Base-by-base conservation (phyloP, 257 asterid genomes). In the Buddleja alternifolia region DNA sequence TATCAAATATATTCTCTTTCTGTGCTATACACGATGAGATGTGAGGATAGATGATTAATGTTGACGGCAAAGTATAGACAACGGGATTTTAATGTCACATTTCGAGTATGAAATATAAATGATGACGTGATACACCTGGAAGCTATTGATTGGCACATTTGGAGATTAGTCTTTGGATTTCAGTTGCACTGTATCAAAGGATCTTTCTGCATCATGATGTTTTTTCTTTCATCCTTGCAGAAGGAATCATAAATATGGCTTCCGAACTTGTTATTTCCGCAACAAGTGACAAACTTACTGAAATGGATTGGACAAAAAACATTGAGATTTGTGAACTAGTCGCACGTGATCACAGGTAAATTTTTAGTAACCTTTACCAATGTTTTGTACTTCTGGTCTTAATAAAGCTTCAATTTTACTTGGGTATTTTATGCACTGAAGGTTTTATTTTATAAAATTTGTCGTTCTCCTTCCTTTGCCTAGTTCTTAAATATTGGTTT, bases 241-340 rank as follows among this genome's bases (percentile, higher is more conserved):
- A 40, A 62, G 73, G 81, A 77, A 70, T 77, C 66, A 10, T 73
- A 59, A 75, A 24, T 23, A 94, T 94, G 99, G 97, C 97, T 16
- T 69, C 90, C 16, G 97, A 89, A 62, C 96, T 94, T 79, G 97
- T 94, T 41, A 87, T 71, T 78, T 78, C 88, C 59, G 99, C 99
- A 41, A 91, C 97, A 12, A 85, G 81, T 66, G 97, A 89, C 71
- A 91, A 91, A 67, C 97, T 91, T 65, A 52, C 85, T 67, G 99
- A 91, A 78, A 83, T 82, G 85, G 99, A 94, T 57, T 94, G 99
- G 99, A 81, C 80, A 11, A 94, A 86, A 71, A 94, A 89, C 77
- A 94, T 94, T 24, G 89, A 94, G 81, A 86, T 94, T 39, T 94
- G 99, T 77, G 99, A 94, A 73, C 70, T 86, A 57, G 97, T 89